These are phyloP conservation scores for Fusarium temperatum DNA, from an alignment of 2,329 filamentous ascomycete genomes.

Conservation along the genomic window DNA sequence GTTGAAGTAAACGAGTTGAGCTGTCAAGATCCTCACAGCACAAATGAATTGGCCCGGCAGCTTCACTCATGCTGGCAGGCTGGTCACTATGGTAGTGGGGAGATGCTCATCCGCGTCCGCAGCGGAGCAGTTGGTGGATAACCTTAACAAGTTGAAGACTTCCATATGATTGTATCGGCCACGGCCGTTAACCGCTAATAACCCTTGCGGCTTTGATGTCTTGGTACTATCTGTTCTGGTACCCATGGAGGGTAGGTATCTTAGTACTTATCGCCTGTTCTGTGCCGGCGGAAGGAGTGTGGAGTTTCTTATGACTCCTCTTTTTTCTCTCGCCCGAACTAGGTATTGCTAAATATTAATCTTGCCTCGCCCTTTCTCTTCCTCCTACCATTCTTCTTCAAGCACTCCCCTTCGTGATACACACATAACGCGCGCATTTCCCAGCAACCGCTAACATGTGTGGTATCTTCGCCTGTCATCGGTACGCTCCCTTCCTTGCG, in stretches of 20 bases:
- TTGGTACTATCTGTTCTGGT: conserved; percentile 5
- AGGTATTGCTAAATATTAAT: conserved; percentile 32
- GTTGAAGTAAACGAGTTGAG: not conserved
- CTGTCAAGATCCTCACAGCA: not conserved
- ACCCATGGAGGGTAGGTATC: not conserved
- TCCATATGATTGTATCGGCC: conserved; percentile 8
- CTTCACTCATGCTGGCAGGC: not conserved
- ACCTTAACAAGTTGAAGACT: conserved; percentile 17
- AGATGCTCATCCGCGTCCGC: conserved; percentile 22
- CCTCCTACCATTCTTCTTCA: conserved; percentile 16
- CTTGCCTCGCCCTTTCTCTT: conserved; percentile 21
- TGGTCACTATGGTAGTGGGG: conserved; percentile 20
- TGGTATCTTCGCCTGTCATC: conserved; percentile 96
- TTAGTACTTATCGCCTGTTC: conserved; percentile 25
- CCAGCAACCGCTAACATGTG: conserved; percentile 73
- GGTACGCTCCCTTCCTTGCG: conserved; percentile 58
- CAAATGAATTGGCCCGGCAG: not conserved
- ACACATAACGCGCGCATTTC: conserved; percentile 18
- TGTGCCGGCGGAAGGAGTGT: conserved; percentile 34
- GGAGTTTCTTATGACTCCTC: conserved; percentile 37
- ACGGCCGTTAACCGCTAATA: conserved; percentile 24
- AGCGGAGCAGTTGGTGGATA: conserved; percentile 38
- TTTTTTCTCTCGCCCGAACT: conserved; percentile 25
- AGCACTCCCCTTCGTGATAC: conserved; percentile 7
- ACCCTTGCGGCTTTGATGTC: conserved; percentile 28